Percentiles rank a stretch among this genome's conserved stretches.
Conservation (phyloP, 805 yeast species). For the Candida coleopterorum region DNA sequence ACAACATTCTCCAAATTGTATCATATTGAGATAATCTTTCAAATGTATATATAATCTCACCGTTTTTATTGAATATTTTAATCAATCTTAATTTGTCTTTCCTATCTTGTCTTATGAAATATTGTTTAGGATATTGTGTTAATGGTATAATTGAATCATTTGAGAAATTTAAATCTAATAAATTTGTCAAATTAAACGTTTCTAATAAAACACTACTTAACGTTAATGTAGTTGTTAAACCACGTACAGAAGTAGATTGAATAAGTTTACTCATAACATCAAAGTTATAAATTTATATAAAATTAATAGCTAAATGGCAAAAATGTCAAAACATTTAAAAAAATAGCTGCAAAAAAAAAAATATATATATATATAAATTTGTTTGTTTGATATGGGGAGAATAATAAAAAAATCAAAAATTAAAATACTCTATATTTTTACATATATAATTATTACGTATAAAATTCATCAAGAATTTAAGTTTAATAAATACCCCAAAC, state of each 20-base stretch:
- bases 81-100: conserved; percentile 40
- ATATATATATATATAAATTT: too few relatives aligned
- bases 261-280: conserved; percentile 24
- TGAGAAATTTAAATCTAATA: conserved; percentile 34
- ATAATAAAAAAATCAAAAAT: too few relatives aligned
- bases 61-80: conserved; percentile 44
- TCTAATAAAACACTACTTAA: conserved; percentile 39
- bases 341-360: conserved; percentile 3
- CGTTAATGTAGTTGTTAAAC: conserved; percentile 35
- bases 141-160: conserved; percentile 40
- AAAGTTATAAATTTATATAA: not conserved
- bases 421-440: not conserved
- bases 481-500: conserved; percentile 76
- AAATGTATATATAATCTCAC: conserved; percentile 43
- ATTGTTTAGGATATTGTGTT: conserved; percentile 33
- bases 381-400: too few relatives aligned
- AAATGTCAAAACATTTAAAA: not conserved
- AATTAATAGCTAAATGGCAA: conserved; percentile 1
- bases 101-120: conserved; percentile 47
- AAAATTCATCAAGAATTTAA: not conserved
- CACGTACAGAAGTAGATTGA: conserved; percentile 46
- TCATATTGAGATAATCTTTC: conserved; percentile 45
- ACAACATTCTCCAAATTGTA: conserved; percentile 50
- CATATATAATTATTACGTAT: not conserved
- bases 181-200: conserved; percentile 34